Conservation (phyloP, 1,284 basidiomycete species). For the Trametes polyzona region DNA sequence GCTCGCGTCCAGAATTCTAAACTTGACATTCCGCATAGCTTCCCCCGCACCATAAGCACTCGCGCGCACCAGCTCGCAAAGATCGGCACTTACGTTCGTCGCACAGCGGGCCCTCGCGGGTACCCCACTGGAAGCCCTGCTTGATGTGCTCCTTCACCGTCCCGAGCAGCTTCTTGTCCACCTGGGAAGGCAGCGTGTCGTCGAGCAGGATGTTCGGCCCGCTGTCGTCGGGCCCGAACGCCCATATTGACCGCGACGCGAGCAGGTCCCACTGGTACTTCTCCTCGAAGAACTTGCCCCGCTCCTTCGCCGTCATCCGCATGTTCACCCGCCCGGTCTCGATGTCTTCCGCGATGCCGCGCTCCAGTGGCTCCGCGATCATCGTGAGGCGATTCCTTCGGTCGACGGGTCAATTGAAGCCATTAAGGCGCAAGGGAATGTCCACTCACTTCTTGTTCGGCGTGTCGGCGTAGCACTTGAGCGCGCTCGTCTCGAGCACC, state of each 20-base stretch:
- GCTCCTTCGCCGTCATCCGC: constrained; percentile 91
- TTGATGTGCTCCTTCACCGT: constrained; percentile 95
- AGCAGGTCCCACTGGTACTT: constrained; percentile 99
- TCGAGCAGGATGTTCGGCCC: constrained; percentile 95
- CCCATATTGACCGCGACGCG: constrained; percentile 98
- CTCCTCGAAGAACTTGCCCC: constrained; percentile 92
- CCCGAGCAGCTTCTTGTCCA: constrained; percentile 91
- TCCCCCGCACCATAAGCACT: constrained; percentile 7
- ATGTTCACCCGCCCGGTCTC: constrained; percentile 91
- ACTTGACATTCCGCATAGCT: constrained; percentile 99
- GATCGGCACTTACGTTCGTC: constrained; percentile 86
- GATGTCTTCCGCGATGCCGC: constrained; percentile 92
- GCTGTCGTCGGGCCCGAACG: constrained; percentile 97
- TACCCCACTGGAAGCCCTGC: constrained; percentile 99
- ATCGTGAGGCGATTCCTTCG: constrained; percentile 93
- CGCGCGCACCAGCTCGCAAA: constrained; percentile 10
- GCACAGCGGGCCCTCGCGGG: constrained; percentile 95
- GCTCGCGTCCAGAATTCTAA: constrained; percentile 91
- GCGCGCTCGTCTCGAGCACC: constrained; percentile 94
- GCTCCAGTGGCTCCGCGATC: constrained; percentile 96
- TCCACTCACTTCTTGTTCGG: constrained; percentile 92
- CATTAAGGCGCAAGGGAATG: background rate
- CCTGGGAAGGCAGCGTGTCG: constrained; percentile 93
- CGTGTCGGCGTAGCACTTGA: constrained; percentile 99
- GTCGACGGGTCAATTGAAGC: constrained; percentile 15